phyloP scores from a whole-genome alignment of 2,329 filamentous ascomycete genomes.

The Herpotrichia juniperi region DNA sequence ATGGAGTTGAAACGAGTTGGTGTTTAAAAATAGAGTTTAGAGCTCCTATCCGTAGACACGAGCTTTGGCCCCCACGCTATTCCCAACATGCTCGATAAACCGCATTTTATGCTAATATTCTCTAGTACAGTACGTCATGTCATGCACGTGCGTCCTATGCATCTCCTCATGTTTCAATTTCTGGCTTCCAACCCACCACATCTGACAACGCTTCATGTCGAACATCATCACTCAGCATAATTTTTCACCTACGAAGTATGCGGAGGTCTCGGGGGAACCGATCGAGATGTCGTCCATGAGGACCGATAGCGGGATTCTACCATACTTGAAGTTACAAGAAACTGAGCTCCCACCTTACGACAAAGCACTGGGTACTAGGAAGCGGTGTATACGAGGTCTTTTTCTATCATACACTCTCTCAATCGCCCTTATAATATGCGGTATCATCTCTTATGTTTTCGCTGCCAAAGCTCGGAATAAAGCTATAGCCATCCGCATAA shows the following conservation, averaged over 20 bases:
- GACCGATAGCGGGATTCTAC: not conserved
- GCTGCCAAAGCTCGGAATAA: not conserved
- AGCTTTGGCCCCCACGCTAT: too few relatives aligned
- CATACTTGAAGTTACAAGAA: not conserved
- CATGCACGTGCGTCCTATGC: too few relatives aligned
- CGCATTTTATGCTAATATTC: too few relatives aligned
- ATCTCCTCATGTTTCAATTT: too few relatives aligned
- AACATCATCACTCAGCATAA: too few relatives aligned
- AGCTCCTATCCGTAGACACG: too few relatives aligned
- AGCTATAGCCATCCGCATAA: not conserved
- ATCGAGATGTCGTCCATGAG: not conserved
- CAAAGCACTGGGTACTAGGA: not conserved
- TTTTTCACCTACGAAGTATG: not conserved
- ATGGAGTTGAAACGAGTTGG: too few relatives aligned
- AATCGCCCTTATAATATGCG: not conserved
- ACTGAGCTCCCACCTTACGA: not conserved
- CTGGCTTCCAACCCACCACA: too few relatives aligned
- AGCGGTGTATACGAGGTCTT: not conserved
- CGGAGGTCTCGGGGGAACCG: not conserved
- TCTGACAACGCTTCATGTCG: too few relatives aligned
- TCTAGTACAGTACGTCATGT: too few relatives aligned
- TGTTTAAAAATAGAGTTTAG: too few relatives aligned
- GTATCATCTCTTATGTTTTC: not conserved
- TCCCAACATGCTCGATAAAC: too few relatives aligned
- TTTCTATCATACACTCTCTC: not conserved